Evolutionary conservation across 2,329 filamentous ascomycete genomes (phyloP).

Genomic region (Hypomyces rosellus): DNA sequence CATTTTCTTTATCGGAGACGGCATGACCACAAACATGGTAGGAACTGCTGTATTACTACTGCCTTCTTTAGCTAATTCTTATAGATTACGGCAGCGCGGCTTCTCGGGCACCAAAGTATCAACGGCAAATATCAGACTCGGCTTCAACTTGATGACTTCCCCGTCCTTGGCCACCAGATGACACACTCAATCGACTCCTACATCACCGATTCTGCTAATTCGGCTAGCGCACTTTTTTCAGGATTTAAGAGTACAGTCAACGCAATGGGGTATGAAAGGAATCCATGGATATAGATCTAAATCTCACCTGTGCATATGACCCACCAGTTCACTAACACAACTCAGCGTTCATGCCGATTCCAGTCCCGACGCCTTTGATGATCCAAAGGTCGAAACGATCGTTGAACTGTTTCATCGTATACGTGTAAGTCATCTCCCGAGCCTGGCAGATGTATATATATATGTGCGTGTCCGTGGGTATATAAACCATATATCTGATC

Average conservation of each 20-base stretch:
- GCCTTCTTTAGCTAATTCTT: neutral
- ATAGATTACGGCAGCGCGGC: slow-evolving; percentile 66
- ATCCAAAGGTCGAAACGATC: slow-evolving; percentile 82
- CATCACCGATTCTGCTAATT: slow-evolving; percentile 84
- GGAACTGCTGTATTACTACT: neutral
- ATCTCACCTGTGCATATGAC: too few relatives aligned
- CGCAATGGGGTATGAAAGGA: slow-evolving; percentile 53
- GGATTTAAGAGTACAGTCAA: slow-evolving; percentile 83
- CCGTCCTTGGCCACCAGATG: slow-evolving; percentile 82
- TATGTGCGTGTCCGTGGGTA: too few relatives aligned
- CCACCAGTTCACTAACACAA: slow-evolving; percentile 6
- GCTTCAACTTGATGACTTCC: slow-evolving; percentile 76
- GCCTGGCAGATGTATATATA: slow-evolving; percentile 10
- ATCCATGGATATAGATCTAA: too few relatives aligned
- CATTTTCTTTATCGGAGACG: slow-evolving; percentile 74
- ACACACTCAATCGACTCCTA: slow-evolving; percentile 79
- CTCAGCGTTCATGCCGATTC: slow-evolving; percentile 67
- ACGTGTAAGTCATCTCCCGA: slow-evolving; percentile 41
- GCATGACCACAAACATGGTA: slow-evolving; percentile 67
- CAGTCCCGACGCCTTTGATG: slow-evolving; percentile 65
- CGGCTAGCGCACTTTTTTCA: slow-evolving; percentile 71
- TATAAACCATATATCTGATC: neutral
- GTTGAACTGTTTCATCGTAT: slow-evolving; percentile 70
- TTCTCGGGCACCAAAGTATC: slow-evolving; percentile 74
- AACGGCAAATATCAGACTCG: slow-evolving; percentile 76